Evolutionary conservation across 2,329 filamentous ascomycete genomes (phyloP).

Genomic region (Parafenestella ontariensis): DNA sequence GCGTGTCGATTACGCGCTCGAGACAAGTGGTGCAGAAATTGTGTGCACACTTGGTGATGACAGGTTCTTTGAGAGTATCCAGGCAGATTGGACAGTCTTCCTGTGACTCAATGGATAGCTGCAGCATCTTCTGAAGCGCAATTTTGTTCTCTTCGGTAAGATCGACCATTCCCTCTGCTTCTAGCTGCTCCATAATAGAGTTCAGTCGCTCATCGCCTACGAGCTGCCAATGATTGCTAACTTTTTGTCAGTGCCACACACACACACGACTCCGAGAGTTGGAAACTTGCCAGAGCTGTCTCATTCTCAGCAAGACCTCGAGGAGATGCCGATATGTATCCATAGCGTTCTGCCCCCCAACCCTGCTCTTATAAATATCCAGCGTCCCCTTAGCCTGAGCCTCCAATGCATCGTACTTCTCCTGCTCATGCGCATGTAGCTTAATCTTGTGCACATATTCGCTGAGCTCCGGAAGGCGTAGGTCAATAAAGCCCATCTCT

Average conservation of each 20-base stretch:
- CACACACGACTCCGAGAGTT: neutral
- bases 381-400: conserved; percentile 77
- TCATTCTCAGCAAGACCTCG: conserved; percentile 80
- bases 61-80: conserved; percentile 72
- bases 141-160: conserved; percentile 75
- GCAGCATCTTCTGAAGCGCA: conserved; percentile 76
- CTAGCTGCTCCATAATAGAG: conserved; percentile 73
- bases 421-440: conserved; percentile 75
- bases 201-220: conserved; percentile 74
- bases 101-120: conserved; percentile 77
- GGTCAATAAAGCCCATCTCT: conserved; percentile 85
- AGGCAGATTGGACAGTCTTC: conserved; percentile 87
- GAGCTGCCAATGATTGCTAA: conserved; percentile 80
- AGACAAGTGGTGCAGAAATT: conserved; percentile 80
- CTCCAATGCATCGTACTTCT: conserved; percentile 76
- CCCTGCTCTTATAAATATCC: conserved; percentile 62
- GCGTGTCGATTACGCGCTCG: conserved; percentile 72
- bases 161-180: conserved; percentile 70
- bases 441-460: conserved; percentile 79
- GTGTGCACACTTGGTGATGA: conserved; percentile 87
- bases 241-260: neutral
- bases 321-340: conserved; percentile 73
- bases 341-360: conserved; percentile 51
- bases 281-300: conserved; percentile 70
- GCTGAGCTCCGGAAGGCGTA: conserved; percentile 77